Percentiles rank a stretch among this genome's conserved stretches.
Evolutionary conservation across 306 rosid genomes (phyloP).

Genomic region (Trifolium pratense): DNA sequence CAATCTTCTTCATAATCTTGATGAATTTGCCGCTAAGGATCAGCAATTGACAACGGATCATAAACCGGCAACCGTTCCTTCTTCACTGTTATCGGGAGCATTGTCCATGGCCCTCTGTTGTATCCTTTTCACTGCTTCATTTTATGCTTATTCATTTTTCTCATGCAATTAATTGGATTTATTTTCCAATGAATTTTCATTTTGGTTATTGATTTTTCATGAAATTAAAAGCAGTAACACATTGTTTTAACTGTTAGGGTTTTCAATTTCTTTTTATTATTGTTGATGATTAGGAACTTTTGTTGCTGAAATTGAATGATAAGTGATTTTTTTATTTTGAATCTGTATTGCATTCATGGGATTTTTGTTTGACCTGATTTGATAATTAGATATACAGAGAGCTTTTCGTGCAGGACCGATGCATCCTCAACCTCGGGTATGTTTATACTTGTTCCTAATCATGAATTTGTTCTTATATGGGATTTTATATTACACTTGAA

Average conservation of each 20-base stretch:
- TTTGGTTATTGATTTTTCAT: background rate
- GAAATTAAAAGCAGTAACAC: background rate
- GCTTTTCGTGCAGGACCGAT: constrained; percentile 79
- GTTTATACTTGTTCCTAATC: constrained; percentile 11
- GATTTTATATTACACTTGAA: constrained; percentile 20
- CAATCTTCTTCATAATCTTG: constrained; percentile 65
- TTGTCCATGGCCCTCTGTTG: constrained; percentile 95
- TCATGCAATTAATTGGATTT: background rate
- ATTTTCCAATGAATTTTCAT: background rate
- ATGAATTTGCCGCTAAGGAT: constrained; percentile 65
- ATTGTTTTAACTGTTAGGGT: constrained; percentile 2
- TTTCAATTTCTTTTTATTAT: constrained; percentile 5
- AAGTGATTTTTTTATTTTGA: constrained; percentile 11
- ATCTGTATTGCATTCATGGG: background rate
- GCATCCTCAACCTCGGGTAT: constrained; percentile 92
- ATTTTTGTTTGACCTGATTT: constrained; percentile 54
- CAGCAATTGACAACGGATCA: constrained; percentile 45
- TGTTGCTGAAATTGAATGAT: constrained; percentile 12
- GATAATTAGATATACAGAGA: constrained; percentile 82
- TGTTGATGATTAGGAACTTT: background rate
- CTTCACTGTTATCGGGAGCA: constrained; percentile 85
- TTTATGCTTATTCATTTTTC: constrained; percentile 1
- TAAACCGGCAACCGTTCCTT: constrained; percentile 52
- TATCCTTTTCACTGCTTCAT: constrained; percentile 56
- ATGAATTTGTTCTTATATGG: constrained; percentile 28